Evolutionary conservation across 441 rosid species (phyloP).

Genomic region (Rhodomyrtus psidioides): DNA sequence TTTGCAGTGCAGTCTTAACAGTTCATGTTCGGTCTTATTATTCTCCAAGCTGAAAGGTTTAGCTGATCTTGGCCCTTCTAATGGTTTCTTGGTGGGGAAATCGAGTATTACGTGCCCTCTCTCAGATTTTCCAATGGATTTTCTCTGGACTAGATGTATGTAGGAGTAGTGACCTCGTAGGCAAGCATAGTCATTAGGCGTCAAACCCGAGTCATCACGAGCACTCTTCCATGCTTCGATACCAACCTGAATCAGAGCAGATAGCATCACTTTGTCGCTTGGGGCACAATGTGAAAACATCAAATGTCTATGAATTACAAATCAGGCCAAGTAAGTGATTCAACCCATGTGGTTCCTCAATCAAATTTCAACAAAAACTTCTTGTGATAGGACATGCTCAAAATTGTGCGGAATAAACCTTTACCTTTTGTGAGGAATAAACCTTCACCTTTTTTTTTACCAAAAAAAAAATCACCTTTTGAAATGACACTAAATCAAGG

Average conservation of each 20-base stretch:
- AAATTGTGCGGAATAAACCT: background rate
- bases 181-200: slow-evolving; percentile 46
- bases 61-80: slow-evolving; percentile 7
- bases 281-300: background rate
- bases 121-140: slow-evolving; percentile 18
- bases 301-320: background rate
- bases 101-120: slow-evolving; percentile 23
- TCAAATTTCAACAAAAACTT: background rate
- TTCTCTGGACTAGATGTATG: slow-evolving; percentile 32
- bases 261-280: background rate
- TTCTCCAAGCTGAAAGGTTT: slow-evolving; percentile 13
- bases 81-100: slow-evolving; percentile 17
- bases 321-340: background rate
- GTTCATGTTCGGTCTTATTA: slow-evolving; percentile 4
- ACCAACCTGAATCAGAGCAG: slow-evolving; percentile 26
- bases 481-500: background rate
- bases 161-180: slow-evolving; percentile 35
- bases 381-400: background rate
- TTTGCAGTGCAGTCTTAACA: slow-evolving; percentile 14
- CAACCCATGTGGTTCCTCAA: background rate
- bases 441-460: background rate
- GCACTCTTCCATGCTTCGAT: slow-evolving; percentile 40
- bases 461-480: background rate
- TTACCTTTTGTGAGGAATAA: background rate
- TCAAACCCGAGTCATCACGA: slow-evolving; percentile 33